Percentiles rank a stretch among this genome's conserved stretches.
phyloP scores from a whole-genome alignment of 805 yeast species.

The Zygosaccharomyces bailii region DNA sequence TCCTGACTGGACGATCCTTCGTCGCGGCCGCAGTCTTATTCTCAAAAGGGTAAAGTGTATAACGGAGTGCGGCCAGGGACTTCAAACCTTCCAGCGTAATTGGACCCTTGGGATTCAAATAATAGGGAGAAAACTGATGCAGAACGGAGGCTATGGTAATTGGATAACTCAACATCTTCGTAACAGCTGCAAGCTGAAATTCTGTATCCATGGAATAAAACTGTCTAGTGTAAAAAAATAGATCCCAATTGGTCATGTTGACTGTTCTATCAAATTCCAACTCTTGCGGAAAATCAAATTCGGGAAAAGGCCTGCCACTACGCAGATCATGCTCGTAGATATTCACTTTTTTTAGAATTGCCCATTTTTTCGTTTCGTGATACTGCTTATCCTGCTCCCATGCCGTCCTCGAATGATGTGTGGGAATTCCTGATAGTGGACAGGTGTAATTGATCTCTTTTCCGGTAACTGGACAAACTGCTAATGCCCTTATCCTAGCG shows the following conservation, averaged over 20 bases:
- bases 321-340: conserved; percentile 92
- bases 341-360: conserved; percentile 79
- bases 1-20: conserved; percentile 83
- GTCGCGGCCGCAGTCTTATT: conserved; percentile 40
- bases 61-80: conserved; percentile 87
- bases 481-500: conserved; percentile 81
- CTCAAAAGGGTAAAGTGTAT: conserved; percentile 72
- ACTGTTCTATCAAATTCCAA: conserved; percentile 73
- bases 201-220: conserved; percentile 96
- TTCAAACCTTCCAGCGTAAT: conserved; percentile 88
- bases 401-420: conserved; percentile 86
- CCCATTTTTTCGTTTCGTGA: conserved; percentile 63
- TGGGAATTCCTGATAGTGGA: conserved; percentile 93
- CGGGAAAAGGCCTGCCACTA: conserved; percentile 91
- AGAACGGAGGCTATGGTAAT: conserved; percentile 79
- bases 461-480: conserved; percentile 86
- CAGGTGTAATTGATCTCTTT: conserved; percentile 80
- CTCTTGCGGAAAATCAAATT: conserved; percentile 84
- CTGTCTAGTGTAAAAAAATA: conserved; percentile 86
- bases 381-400: conserved; percentile 80
- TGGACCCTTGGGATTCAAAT: conserved; percentile 78
- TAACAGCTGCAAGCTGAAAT: conserved; percentile 90
- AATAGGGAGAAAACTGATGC: conserved; percentile 83
- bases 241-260: conserved; percentile 85
- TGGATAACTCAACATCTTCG: conserved; percentile 92